Base-by-base conservation (phyloP, 2,329 filamentous ascomycete species). In the Colletotrichum chlorophyti region DNA sequence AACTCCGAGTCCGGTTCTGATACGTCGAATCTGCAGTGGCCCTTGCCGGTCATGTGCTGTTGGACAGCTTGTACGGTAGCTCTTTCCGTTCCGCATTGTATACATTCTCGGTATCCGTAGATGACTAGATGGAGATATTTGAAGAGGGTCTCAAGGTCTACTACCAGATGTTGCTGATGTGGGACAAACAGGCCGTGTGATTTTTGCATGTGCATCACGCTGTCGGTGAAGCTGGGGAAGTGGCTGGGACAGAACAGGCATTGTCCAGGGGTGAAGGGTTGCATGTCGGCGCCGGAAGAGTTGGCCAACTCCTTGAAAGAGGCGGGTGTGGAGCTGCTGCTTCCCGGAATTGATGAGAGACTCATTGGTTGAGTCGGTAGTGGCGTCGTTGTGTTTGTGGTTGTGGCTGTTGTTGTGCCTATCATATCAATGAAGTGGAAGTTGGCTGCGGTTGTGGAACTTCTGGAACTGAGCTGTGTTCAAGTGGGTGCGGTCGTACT, bases 31-130 rank as follows among this genome's bases (percentile, higher is more conserved):
- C 67, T 73, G 63, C 80, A 83, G 57, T 83, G 79, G 0, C 78
- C 76, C 52, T 79, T 82, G 12, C 68, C 72, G 0, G 68, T 65
- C 80, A 83, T 83, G 45, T 83, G 83, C 34, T 82, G 78, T 60
- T 81, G 78, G 0, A 77, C 75, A 0, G 74, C 82, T 50, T 79
- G 71, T 0, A 71, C 69, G 0, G 75, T 79, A 0, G 66, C 65
- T 29, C 77, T 72, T 26, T 74, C 65, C 8, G 71, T 78, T 3
- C 78, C 77, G 62, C 82, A 85, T 15, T 71, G 74, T 38, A 85
- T 69, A 51, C 82, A 85, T 65, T 83, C 79, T 10, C 71, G 69
- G 41, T 81, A 82, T 1, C 66, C 73, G 15, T 72, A 76, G 9
- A 84, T 78, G 11, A 84, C 66, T 7, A 81, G 71, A 46, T 79